Evolutionary conservation across 2,329 filamentous ascomycete genomes (phyloP).

Genomic region (Monilinia polystroma): DNA sequence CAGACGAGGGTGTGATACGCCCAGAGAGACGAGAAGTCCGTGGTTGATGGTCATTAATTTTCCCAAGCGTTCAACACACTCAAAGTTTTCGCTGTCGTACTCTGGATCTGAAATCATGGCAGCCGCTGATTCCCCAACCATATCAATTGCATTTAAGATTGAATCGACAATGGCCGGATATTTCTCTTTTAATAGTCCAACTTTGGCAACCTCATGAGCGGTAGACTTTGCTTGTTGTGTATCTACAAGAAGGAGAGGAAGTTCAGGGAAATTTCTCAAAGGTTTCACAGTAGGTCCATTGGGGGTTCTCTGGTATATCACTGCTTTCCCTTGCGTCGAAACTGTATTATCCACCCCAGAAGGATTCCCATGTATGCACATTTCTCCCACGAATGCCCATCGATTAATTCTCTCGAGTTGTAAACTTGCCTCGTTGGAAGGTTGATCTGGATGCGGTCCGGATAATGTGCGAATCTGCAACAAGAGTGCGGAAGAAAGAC

Average conservation of each 20-base stretch:
- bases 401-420: conserved; percentile 95
- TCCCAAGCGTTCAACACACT: conserved; percentile 71
- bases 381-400: conserved; percentile 95
- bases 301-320: conserved; percentile 76
- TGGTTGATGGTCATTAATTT: conserved; percentile 94
- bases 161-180: conserved; percentile 76
- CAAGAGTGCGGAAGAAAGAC: conserved; percentile 78
- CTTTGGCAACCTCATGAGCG: conserved; percentile 80
- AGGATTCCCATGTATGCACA: conserved; percentile 96
- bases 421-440: conserved; percentile 77
- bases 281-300: conserved; percentile 75
- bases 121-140: conserved; percentile 58
- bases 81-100: conserved; percentile 64
- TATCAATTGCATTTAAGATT: conserved; percentile 84
- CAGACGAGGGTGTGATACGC: conserved; percentile 90
- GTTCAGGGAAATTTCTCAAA: conserved; percentile 84
- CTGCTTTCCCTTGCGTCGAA: conserved; percentile 86
- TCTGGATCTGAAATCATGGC: conserved; percentile 57
- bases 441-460: conserved; percentile 89
- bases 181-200: conserved; percentile 65
- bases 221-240: conserved; percentile 88
- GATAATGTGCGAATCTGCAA: conserved; percentile 85
- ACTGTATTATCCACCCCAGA: conserved; percentile 98
- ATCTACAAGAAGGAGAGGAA: conserved; percentile 86
- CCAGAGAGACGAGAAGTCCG: conserved; percentile 83